phyloP scores from a whole-genome alignment of 164 flowering plant genomes.

The Cinnamomum chago region DNA sequence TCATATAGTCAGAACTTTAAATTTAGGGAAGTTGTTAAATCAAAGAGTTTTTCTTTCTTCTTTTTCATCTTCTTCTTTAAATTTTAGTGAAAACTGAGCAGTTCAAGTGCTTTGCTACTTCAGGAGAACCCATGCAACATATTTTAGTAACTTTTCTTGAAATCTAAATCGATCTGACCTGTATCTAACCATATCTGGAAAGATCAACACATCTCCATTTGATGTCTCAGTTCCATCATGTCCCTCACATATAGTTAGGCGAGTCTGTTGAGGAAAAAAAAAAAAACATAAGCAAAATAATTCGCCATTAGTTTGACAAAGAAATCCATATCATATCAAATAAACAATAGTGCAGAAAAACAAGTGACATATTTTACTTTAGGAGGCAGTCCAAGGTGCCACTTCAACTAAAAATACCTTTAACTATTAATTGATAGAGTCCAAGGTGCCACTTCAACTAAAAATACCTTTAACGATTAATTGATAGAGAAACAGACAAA shows the following conservation, averaged over 20 bases:
- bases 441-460: neutral
- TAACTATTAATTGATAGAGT: too few relatives aligned
- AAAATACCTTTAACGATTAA: neutral
- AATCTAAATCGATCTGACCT: slow-evolving; percentile 40
- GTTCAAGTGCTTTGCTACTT: too few relatives aligned
- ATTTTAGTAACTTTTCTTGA: too few relatives aligned
- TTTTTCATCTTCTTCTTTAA: too few relatives aligned
- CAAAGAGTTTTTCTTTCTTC: too few relatives aligned
- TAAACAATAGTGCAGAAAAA: neutral
- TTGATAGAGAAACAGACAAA: neutral
- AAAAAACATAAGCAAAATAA: slow-evolving; percentile 1
- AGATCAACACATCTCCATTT: slow-evolving; percentile 91
- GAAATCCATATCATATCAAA: neutral
- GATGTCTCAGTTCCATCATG: slow-evolving; percentile 95
- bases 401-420: neutral
- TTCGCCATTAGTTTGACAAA: neutral
- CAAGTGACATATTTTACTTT: neutral
- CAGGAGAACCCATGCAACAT: neutral
- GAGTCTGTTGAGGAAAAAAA: slow-evolving; percentile 46
- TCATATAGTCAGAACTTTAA: too few relatives aligned
- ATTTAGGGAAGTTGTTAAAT: too few relatives aligned
- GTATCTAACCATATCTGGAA: slow-evolving; percentile 99
- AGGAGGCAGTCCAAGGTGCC: neutral
- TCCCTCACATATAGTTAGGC: slow-evolving; percentile 92
- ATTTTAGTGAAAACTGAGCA: neutral